Evolutionary conservation across 768 basidiomycete genomes (phyloP).

Genomic region (Obba rivulosa): DNA sequence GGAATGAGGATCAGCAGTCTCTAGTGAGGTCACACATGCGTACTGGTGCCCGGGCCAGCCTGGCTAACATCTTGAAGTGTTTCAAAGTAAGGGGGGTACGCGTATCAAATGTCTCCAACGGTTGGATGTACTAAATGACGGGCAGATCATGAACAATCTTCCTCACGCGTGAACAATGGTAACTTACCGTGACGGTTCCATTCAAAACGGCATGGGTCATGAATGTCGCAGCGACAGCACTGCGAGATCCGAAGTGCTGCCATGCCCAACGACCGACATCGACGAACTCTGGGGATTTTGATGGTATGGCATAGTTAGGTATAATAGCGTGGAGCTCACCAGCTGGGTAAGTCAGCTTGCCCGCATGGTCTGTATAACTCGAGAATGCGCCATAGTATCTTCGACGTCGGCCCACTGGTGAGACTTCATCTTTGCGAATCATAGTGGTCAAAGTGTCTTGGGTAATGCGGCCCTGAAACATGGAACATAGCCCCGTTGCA

Average conservation of each 20-base stretch:
- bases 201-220: conserved; percentile 74
- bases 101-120: conserved; percentile 18
- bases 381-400: conserved; percentile 44
- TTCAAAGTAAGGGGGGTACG: conserved; percentile 66
- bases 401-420: conserved; percentile 52
- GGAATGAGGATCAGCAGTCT: neutral
- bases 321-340: conserved; percentile 35
- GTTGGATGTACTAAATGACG: too few relatives aligned
- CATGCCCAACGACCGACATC: conserved; percentile 60
- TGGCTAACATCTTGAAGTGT: conserved; percentile 72
- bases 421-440: conserved; percentile 69
- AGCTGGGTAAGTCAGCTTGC: conserved; percentile 52
- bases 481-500: too few relatives aligned
- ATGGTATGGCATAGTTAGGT: neutral
- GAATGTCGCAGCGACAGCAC: conserved; percentile 58
- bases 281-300: conserved; percentile 38
- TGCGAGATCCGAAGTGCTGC: conserved; percentile 48
- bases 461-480: conserved; percentile 55
- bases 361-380: conserved; percentile 33
- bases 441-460: conserved; percentile 69
- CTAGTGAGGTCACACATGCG: neutral
- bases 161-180: neutral
- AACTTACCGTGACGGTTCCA: conserved; percentile 41
- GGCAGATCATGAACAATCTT: too few relatives aligned
- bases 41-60: conserved; percentile 56